Percentiles rank a stretch among this genome's conserved stretches.
These are phyloP conservation scores for Agastache rugosa DNA, from an alignment of 257 asterid species.

Conservation along the genomic window DNA sequence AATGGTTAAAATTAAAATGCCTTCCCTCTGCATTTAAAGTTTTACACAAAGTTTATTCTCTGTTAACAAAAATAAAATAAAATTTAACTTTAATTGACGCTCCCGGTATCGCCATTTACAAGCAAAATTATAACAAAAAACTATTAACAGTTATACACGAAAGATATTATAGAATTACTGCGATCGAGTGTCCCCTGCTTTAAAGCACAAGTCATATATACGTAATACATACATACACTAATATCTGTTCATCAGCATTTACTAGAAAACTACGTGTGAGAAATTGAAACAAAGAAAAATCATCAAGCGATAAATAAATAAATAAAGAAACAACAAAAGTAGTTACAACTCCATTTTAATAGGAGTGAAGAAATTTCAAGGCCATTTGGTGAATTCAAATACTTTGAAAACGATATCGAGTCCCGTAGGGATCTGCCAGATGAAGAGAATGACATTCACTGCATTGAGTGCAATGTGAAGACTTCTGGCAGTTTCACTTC, in stretches of 20 bases:
- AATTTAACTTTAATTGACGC: not conserved
- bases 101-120: not conserved
- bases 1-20: slow-evolving; percentile 30
- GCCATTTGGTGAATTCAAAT: slow-evolving; percentile 81
- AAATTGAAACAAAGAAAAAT: slow-evolving; percentile 5
- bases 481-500: slow-evolving; percentile 86
- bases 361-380: slow-evolving; percentile 46
- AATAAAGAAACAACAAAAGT: not conserved
- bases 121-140: not conserved
- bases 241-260: not conserved
- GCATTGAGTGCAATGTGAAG: slow-evolving; percentile 79
- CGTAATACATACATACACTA: not conserved
- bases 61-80: not conserved
- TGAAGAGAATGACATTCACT: slow-evolving; percentile 72
- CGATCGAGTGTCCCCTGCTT: not conserved
- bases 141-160: not conserved
- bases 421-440: slow-evolving; percentile 93
- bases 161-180: not conserved
- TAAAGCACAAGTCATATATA: not conserved
- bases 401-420: slow-evolving; percentile 78
- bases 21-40: slow-evolving; percentile 9
- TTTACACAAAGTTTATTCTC: slow-evolving; percentile 30
- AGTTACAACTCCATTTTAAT: not conserved
- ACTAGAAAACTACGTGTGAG: not conserved
- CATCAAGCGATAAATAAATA: not conserved